A percentile compares a stretch with the other conserved stretches of the same genome.
These are phyloP conservation scores for Aspergillus aculeatinus DNA, from an alignment of 2,329 filamentous ascomycete species.

Conservation along the genomic window DNA sequence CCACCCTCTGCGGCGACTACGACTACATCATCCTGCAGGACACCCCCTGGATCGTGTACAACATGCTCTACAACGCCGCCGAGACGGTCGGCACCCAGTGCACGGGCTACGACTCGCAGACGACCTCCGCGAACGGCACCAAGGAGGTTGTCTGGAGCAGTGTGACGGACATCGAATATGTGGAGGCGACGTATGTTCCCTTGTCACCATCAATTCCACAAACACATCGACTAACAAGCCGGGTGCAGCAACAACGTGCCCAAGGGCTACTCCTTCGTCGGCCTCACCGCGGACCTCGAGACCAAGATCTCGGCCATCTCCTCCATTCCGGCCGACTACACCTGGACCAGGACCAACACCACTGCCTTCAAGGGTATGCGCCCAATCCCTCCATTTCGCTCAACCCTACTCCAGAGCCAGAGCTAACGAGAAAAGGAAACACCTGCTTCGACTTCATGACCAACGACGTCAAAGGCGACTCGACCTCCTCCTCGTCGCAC, in stretches of 20 bases:
- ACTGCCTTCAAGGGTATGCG: constrained; percentile 42
- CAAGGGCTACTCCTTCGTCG: constrained; percentile 49
- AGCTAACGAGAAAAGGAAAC: constrained; percentile 24
- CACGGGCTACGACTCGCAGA: constrained; percentile 39
- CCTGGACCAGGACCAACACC: constrained; percentile 42
- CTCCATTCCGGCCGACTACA: constrained; percentile 43
- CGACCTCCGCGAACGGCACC: constrained; percentile 29
- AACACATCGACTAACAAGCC: background rate
- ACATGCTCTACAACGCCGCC: constrained; percentile 47
- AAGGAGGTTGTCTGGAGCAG: constrained; percentile 42
- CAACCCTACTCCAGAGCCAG: no score
- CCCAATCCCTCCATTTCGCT: background rate
- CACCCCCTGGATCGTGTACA: constrained; percentile 48
- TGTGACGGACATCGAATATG: constrained; percentile 41
- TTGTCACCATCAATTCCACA: background rate
- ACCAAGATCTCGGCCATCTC: constrained; percentile 40
- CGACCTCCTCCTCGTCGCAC: constrained; percentile 39
- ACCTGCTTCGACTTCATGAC: constrained; percentile 49
- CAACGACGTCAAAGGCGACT: constrained; percentile 45
- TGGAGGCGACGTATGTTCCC: constrained; percentile 21
- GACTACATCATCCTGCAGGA: constrained; percentile 36
- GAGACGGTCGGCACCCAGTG: constrained; percentile 42
- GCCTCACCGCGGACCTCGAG: constrained; percentile 45
- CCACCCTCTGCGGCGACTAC: constrained; percentile 18
- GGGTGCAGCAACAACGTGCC: constrained; percentile 38